phyloP scores from a whole-genome alignment of 2,329 filamentous ascomycete genomes.

The Aspergillus transmontanensis region DNA sequence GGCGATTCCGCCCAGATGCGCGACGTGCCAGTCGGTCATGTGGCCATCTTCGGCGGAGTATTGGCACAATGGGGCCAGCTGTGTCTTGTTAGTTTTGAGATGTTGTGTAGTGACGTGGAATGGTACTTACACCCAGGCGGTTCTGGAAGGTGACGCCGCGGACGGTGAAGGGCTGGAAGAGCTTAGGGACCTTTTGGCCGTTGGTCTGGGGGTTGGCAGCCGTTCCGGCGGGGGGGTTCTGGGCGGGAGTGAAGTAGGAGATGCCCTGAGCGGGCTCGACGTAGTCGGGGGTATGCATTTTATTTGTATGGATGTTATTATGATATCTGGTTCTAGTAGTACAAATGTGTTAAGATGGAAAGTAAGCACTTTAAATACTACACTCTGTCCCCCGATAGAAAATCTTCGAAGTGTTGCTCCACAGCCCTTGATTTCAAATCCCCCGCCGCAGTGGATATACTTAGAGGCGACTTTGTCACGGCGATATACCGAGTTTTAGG shows the following conservation, averaged over 20 bases:
- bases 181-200: slow-evolving; percentile 52
- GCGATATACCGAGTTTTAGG: not conserved
- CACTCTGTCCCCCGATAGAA: not conserved
- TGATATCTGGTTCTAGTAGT: not conserved
- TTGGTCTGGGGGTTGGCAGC: slow-evolving; percentile 45
- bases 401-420: not conserved
- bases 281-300: not conserved
- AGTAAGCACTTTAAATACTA: not conserved
- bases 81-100: not conserved
- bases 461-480: not conserved
- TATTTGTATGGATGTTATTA: not conserved
- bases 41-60: slow-evolving; percentile 71
- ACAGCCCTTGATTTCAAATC: not conserved
- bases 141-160: slow-evolving; percentile 65
- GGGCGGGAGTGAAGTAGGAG: slow-evolving; percentile 46
- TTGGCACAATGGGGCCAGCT: slow-evolving; percentile 66
- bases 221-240: slow-evolving; percentile 39
- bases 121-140: slow-evolving; percentile 21
- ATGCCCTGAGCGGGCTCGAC: slow-evolving; percentile 29
- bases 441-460: not conserved
- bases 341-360: not conserved
- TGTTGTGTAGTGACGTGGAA: not conserved
- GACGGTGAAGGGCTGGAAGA: slow-evolving; percentile 61
- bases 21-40: slow-evolving; percentile 77
- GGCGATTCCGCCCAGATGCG: slow-evolving; percentile 79